Evolutionary conservation across 2,329 filamentous ascomycete genomes (phyloP).

Genomic region (Aspergillus bombycis): DNA sequence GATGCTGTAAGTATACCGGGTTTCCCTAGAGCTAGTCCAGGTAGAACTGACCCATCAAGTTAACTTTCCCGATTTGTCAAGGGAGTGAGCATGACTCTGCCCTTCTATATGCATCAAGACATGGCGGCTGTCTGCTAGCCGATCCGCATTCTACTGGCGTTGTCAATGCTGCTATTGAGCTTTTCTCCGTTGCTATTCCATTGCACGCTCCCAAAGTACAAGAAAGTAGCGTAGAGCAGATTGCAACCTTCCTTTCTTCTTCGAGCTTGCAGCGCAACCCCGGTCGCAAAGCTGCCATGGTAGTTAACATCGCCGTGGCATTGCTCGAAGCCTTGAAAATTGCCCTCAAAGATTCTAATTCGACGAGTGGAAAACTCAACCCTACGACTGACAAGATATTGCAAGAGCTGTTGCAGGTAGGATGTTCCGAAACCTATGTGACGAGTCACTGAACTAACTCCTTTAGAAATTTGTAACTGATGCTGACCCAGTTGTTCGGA

Average conservation of each 20-base stretch:
- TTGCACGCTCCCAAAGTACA: constrained; percentile 89
- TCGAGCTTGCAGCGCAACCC: constrained; percentile 79
- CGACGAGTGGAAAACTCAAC: constrained; percentile 72
- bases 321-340: constrained; percentile 81
- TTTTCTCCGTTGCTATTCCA: constrained; percentile 90
- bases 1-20: constrained; percentile 40
- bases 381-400: constrained; percentile 74
- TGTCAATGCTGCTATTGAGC: constrained; percentile 88
- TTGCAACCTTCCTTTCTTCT: constrained; percentile 84
- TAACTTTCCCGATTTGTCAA: constrained; percentile 69
- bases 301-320: constrained; percentile 84
- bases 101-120: constrained; percentile 66
- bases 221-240: constrained; percentile 92
- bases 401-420: constrained; percentile 74
- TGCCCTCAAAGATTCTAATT: constrained; percentile 76
- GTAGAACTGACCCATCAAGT: constrained; percentile 34
- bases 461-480: constrained; percentile 73
- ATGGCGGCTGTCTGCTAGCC: constrained; percentile 56
- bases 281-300: constrained; percentile 86
- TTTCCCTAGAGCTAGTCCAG: not conserved
- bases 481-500: constrained; percentile 82
- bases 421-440: constrained; percentile 37
- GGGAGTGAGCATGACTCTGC: constrained; percentile 90
- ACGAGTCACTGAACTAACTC: constrained; percentile 5
- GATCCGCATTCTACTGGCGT: constrained; percentile 90